Evolutionary conservation across 129 eudicot genomes (phyloP).

Genomic region (Ambrosia artemisiifolia): DNA sequence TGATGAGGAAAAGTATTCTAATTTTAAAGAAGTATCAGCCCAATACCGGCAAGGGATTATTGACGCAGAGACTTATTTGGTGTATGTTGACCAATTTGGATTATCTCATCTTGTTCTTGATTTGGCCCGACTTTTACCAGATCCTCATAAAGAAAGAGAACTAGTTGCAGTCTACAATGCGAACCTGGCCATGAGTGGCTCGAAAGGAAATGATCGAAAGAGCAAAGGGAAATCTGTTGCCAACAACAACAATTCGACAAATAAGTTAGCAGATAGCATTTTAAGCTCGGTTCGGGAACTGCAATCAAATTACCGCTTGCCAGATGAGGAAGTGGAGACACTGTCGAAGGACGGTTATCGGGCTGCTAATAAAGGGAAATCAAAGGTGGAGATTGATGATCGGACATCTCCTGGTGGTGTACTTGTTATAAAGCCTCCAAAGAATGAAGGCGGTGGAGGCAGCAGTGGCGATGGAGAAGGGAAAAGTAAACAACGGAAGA

Average conservation of each 20-base stretch:
- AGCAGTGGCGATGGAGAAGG: slow-evolving; percentile 25
- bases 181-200: slow-evolving; percentile 27
- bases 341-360: slow-evolving; percentile 85
- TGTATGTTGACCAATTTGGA: slow-evolving; percentile 72
- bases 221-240: slow-evolving; percentile 47
- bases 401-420: slow-evolving; percentile 25
- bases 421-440: slow-evolving; percentile 26
- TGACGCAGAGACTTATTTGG: slow-evolving; percentile 70
- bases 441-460: slow-evolving; percentile 28
- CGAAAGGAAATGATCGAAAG: slow-evolving; percentile 26
- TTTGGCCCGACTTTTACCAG: slow-evolving; percentile 83
- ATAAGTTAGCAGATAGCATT: slow-evolving; percentile 51
- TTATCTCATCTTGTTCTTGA: slow-evolving; percentile 91
- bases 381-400: slow-evolving; percentile 37
- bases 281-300: slow-evolving; percentile 53
- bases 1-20: slow-evolving; percentile 64
- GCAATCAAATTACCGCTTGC: slow-evolving; percentile 43
- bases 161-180: slow-evolving; percentile 68
- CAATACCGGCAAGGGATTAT: slow-evolving; percentile 72
- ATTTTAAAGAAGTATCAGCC: slow-evolving; percentile 66
- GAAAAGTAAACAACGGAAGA: slow-evolving; percentile 60
- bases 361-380: slow-evolving; percentile 48
- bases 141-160: slow-evolving; percentile 60
- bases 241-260: slow-evolving; percentile 43
- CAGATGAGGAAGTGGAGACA: slow-evolving; percentile 63